A percentile compares a stretch with the other conserved stretches of the same genome.
Conservation (phyloP, 441 rosid species). For the Gossypium davidsonii region DNA sequence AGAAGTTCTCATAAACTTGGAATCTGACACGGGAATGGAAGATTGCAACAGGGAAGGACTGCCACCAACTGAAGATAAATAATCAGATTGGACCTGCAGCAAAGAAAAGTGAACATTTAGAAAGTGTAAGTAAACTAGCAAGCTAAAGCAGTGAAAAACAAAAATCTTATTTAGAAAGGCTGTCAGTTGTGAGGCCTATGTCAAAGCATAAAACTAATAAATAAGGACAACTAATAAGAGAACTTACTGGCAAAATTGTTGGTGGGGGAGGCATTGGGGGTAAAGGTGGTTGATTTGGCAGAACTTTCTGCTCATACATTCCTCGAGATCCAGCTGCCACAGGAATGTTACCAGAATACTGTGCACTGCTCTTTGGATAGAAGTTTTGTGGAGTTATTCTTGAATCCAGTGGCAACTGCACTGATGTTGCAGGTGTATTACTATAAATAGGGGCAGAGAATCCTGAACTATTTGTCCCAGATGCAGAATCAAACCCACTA, state of each 20-base stretch:
- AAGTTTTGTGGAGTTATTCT: constrained; percentile 56
- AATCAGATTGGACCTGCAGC: constrained; percentile 57
- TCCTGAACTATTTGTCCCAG: constrained; percentile 35
- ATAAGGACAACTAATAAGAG: constrained; percentile 21
- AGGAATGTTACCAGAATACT: constrained; percentile 36
- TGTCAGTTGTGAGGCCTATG: not conserved
- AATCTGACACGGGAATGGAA: constrained; percentile 30
- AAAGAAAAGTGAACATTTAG: constrained; percentile 12
- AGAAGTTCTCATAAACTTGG: constrained; percentile 37
- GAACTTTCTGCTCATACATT: constrained; percentile 58
- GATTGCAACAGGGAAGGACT: constrained; percentile 29
- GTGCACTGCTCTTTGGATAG: constrained; percentile 60
- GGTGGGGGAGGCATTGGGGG: constrained; percentile 88
- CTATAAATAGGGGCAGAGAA: constrained; percentile 44
- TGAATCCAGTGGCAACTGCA: constrained; percentile 50
- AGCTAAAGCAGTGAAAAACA: not conserved
- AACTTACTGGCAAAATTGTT: constrained; percentile 39
- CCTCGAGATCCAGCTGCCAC: constrained; percentile 54
- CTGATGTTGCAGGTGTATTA: constrained; percentile 35
- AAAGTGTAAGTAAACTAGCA: not conserved
- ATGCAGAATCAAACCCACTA: constrained; percentile 44
- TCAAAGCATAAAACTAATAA: constrained; percentile 13
- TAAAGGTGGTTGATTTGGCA: constrained; percentile 80
- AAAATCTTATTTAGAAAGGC: constrained; percentile 33
- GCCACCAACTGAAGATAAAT: constrained; percentile 29